Evolutionary conservation across 495 filamentous ascomycete genomes (phyloP), one percentile per base, ranked within the genome.

Genomic region (Sporormia fimetaria): DNA sequence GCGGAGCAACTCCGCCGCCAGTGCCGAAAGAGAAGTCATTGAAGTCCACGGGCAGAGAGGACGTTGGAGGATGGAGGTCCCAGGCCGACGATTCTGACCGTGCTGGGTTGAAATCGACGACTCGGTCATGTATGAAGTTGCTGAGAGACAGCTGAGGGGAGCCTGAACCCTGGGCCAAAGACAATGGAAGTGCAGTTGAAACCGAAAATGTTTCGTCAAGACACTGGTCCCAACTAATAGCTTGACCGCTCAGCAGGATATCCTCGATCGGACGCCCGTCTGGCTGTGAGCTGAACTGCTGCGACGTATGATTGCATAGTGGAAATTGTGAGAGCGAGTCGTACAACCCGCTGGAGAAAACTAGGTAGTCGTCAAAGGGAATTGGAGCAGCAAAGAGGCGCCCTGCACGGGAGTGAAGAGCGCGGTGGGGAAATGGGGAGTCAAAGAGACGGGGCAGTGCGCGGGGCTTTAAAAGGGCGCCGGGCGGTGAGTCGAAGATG

Each of bases 301-400:
- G 15, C 17, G 12, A 16, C 1, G 21, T 32, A 21, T 3, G 5
- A 15, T 25, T 45, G 32, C 47, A 51, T 51, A 12, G 4, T 33
- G 27, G 41, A 5, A 51, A 44, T 17, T 27, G 21, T 28, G 3
- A 18, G 25, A 20, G 41, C 41, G 41, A 36, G 30, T 15, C 23
- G 6, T 30, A 10, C 16, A 8, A 40, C 41, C 47, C 47, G 47
- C 41, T 45, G 34, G 35, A 14, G 17, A 32, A 37, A 45, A 21
- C 31, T 36, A 44, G 30, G 40, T 40, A 36, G 6, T 51, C 40
- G 20, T 51, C 47, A 51, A 45, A 45, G 14, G 36, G 23, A 45
- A 51, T 40, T 44, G 22, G 40, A 24, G 18, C n/a, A 27, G 14
- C 4, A 2, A 22, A 22, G 30, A 40, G 36, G 15, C 34, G 40